phyloP scores from a whole-genome alignment of 768 basidiomycete species.

The Tricholoma hemisulphureum region DNA sequence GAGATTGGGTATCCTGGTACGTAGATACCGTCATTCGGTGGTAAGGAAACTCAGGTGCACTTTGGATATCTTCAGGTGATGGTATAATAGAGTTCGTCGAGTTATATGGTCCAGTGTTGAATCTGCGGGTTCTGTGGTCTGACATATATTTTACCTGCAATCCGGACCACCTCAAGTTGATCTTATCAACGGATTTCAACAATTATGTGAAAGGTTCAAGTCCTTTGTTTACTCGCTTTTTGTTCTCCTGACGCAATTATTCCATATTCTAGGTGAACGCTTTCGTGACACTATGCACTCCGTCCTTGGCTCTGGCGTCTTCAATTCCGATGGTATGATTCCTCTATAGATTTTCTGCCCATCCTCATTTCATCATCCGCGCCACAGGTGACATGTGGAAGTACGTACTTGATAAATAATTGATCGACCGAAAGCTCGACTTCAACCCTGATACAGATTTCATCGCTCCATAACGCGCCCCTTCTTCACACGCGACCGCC shows the following conservation, averaged over 20 bases:
- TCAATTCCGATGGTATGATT: slow-evolving; percentile 60
- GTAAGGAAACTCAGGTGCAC: not conserved
- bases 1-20: slow-evolving; percentile 51
- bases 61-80: slow-evolving; percentile 35
- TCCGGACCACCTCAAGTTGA: slow-evolving; percentile 56
- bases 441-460: slow-evolving; percentile 37
- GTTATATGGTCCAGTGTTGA: slow-evolving; percentile 41
- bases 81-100: slow-evolving; percentile 35
- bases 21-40: not conserved
- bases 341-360: not conserved
- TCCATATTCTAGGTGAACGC: slow-evolving; percentile 33
- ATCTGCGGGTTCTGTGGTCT: slow-evolving; percentile 44
- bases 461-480: slow-evolving; percentile 66
- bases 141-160: slow-evolving; percentile 46
- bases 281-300: slow-evolving; percentile 44
- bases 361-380: not conserved
- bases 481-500: slow-evolving; percentile 59
- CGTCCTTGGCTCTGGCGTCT: slow-evolving; percentile 63
- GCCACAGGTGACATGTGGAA: slow-evolving; percentile 49
- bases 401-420: slow-evolving; percentile 17
- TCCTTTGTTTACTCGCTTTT: not conserved
- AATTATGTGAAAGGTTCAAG: slow-evolving; percentile 58
- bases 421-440: not conserved
- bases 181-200: slow-evolving; percentile 55
- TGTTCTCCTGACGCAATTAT: not conserved